These are phyloP conservation scores for Ostreobium quekettii DNA, from an alignment of 139 green algal genomes.

Conservation along the genomic window DNA sequence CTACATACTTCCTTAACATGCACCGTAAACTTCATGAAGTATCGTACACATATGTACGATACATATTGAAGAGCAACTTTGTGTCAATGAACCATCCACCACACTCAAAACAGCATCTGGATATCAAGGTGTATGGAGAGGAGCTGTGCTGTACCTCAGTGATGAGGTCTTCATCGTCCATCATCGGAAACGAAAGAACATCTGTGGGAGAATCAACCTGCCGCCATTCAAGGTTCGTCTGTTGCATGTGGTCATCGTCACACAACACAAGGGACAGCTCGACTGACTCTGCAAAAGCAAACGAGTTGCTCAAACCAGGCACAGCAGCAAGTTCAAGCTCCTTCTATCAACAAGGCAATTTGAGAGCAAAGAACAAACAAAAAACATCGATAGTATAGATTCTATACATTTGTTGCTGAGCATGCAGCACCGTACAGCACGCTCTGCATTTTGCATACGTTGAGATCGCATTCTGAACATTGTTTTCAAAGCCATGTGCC, in stretches of 20 bases:
- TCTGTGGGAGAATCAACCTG: conserved; percentile 75
- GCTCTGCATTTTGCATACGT: too few relatives aligned
- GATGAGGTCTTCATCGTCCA: conserved; percentile 40
- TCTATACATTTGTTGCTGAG: too few relatives aligned
- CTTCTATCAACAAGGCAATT: too few relatives aligned
- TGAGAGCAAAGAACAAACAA: too few relatives aligned
- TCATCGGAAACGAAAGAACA: conserved; percentile 88
- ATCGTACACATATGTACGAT: background rate
- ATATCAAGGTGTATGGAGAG: too few relatives aligned
- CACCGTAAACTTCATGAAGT: background rate
- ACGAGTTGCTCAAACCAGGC: too few relatives aligned
- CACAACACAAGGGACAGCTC: conserved; percentile 80
- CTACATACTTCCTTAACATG: background rate
- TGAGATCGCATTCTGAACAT: too few relatives aligned
- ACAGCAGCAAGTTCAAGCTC: too few relatives aligned
- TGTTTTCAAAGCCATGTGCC: too few relatives aligned
- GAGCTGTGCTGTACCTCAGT: conserved; percentile 14
- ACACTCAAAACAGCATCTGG: background rate
- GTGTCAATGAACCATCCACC: background rate
- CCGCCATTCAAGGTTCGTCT: conserved; percentile 72
- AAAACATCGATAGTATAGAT: too few relatives aligned
- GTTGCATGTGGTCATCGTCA: conserved; percentile 68
- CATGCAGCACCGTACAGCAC: too few relatives aligned
- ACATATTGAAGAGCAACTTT: conserved; percentile 4
- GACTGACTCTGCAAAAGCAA: conserved; percentile 29